Evolutionary conservation across 2,329 filamentous ascomycete species (phyloP).

Genomic region (Botrytis squamosa): DNA sequence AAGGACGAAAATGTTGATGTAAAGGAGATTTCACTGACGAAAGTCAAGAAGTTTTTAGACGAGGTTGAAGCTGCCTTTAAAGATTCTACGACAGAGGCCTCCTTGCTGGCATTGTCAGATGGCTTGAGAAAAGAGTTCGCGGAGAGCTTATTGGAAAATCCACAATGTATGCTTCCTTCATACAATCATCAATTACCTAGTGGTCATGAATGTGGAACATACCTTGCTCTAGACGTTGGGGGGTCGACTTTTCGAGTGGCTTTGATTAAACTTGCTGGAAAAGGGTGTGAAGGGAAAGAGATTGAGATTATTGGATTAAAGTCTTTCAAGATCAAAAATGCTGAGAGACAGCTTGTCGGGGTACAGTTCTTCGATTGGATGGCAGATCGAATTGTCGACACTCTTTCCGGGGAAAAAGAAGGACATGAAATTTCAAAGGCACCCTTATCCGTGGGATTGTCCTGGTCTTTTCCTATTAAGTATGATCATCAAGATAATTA

Average conservation of each 20-base stretch:
- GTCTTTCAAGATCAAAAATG: constrained; percentile 55
- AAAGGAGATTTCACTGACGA: constrained; percentile 25
- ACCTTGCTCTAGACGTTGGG: constrained; percentile 65
- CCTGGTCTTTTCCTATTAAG: constrained; percentile 72
- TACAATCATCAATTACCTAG: constrained; percentile 63
- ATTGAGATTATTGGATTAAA: constrained; percentile 55
- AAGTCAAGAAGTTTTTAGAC: constrained; percentile 49
- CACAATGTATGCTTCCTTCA: constrained; percentile 63
- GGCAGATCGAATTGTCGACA: constrained; percentile 58
- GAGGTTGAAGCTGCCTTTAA: constrained; percentile 56
- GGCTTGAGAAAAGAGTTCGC: constrained; percentile 56
- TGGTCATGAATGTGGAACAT: constrained; percentile 59
- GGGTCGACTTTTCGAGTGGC: constrained; percentile 67
- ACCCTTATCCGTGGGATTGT: constrained; percentile 58
- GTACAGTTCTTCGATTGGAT: constrained; percentile 68
- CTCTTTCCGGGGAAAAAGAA: constrained; percentile 48
- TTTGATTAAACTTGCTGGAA: constrained; percentile 57
- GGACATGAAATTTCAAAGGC: constrained; percentile 39
- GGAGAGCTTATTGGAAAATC: constrained; percentile 51
- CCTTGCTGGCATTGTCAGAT: constrained; percentile 45
- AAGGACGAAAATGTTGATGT: constrained; percentile 29
- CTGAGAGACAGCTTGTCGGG: constrained; percentile 57
- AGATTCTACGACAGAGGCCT: constrained; percentile 47
- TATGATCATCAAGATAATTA: constrained; percentile 42
- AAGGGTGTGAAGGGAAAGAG: constrained; percentile 43